A percentile compares a stretch with the other conserved stretches of the same genome.
Conservation (phyloP, 2,329 filamentous ascomycete species). For the Fusarium xyrophilum region DNA sequence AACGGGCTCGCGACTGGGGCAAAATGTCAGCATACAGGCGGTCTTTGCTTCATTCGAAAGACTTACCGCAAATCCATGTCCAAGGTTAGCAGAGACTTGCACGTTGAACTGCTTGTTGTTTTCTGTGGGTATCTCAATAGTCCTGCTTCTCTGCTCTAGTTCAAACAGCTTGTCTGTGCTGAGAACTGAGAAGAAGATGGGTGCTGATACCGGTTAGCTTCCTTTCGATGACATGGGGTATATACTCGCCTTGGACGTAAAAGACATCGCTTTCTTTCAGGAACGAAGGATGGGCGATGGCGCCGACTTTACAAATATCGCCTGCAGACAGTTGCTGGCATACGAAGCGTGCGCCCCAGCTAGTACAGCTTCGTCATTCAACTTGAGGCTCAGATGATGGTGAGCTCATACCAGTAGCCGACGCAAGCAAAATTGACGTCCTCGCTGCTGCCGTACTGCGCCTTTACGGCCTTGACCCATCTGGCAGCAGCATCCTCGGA, state of each 20-base stretch:
- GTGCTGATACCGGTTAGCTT: not conserved
- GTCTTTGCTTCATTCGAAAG: rapidly evolving
- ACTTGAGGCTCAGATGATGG: rapidly evolving
- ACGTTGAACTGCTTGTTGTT: not conserved
- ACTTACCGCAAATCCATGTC: not conserved
- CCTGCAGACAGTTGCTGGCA: not conserved
- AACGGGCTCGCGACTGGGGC: not conserved
- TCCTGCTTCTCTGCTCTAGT: not conserved
- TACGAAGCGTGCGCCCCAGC: not conserved
- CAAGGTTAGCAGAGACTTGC: not conserved
- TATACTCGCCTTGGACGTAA: not conserved
- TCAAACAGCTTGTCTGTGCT: not conserved
- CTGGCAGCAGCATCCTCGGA: not conserved
- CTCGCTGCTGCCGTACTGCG: not conserved
- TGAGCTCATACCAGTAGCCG: not conserved
- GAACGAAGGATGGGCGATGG: not conserved
- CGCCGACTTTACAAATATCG: not conserved
- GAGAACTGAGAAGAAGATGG: not conserved
- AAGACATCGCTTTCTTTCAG: not conserved
- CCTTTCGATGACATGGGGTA: rapidly evolving
- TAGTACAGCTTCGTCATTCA: not conserved
- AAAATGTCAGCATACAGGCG: not conserved
- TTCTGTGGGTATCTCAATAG: not conserved
- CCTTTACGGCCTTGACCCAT: not conserved
- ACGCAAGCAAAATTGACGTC: not conserved